Base-by-base conservation (phyloP, 305 asterid species). In the Solanum aculeatissimum region DNA sequence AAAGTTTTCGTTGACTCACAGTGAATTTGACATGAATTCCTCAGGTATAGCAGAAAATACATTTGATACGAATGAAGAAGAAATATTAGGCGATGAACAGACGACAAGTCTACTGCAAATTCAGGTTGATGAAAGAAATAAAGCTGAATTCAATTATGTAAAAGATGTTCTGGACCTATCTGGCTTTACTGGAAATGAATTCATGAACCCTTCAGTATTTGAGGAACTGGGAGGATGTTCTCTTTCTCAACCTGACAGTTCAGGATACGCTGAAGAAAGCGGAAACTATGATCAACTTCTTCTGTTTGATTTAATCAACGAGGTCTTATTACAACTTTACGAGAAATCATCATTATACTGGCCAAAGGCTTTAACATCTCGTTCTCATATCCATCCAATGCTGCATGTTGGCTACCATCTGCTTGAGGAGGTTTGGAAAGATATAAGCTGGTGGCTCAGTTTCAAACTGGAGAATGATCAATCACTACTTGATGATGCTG, bases 391-490 rank as follows among this genome's bases (percentile, higher is more conserved):
- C 45, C 97, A 90, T 58, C 92, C 85, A 18, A 87, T 91, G 90
- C 97, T 91, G 88, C 98, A 97, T 0, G 87, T 88, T 63, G 98
- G 95, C 3, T 79, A 88, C 54, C 93, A 84, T 54, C 93, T 95
- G 32, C 86, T 95, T 29, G 93, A 92, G 84, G 92, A 91, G 82
- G 98, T 96, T 6, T 96, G 98, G 99, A 80, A 87, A 1, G 92
- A 89, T 23, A 87, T 96, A 68, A 83, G 89, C 53, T 88, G 92
- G 92, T 66, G 89, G 69, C 83, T 96, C 57, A 83, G 86, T 68
- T 86, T 87, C 83, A 71, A 55, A 35, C 81, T 66, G 62, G 85
- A 83, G 23, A 71, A 47, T 83, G 81, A 92, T 65, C 91, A 84
- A 38, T 89, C 89, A 2, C 86, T 91, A 1, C 89, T 91, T 9